A percentile compares a stretch with the other conserved stretches of the same genome.
phyloP scores from a whole-genome alignment of 352 stramenopile species.

The Phytophthora meadii region DNA sequence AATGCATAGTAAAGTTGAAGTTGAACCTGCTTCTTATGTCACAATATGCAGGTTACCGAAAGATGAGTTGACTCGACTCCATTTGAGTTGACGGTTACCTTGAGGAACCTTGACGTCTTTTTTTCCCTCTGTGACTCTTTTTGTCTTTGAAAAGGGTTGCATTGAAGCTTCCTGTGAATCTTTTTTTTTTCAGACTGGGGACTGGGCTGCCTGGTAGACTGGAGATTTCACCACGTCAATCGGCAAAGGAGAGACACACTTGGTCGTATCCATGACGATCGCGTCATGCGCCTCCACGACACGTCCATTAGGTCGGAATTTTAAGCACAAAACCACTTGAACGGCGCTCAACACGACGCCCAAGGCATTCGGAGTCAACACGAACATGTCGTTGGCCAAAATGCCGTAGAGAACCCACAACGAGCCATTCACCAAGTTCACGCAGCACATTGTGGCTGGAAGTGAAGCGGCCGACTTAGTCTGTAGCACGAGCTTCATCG shows the following conservation, averaged over 20 bases:
- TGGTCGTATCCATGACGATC: constrained; percentile 4
- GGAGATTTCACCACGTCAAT: constrained; percentile 19
- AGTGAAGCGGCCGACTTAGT: constrained; percentile 40
- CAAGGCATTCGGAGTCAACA: constrained; percentile 40
- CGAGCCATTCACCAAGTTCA: constrained; percentile 35
- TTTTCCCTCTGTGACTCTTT: not conserved
- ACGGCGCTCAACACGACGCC: constrained; percentile 35
- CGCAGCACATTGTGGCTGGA: constrained; percentile 35
- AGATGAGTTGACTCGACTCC: too few species aligned
- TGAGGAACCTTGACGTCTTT: constrained; percentile 1
- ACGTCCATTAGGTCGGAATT: constrained; percentile 30
- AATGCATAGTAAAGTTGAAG: too few species aligned
- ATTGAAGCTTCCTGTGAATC: not conserved
- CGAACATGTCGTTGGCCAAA: constrained; percentile 40
- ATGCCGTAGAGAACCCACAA: constrained; percentile 36
- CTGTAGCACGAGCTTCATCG: constrained; percentile 38
- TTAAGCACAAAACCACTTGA: constrained; percentile 47
- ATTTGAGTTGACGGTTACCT: too few species aligned
- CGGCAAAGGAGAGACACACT: constrained; percentile 19
- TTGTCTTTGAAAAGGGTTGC: too few species aligned
- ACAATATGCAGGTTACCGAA: too few species aligned
- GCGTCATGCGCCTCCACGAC: constrained; percentile 2
- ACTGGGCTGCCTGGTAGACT: constrained; percentile 23
- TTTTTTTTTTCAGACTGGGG: constrained; percentile 22
- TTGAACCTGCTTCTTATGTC: too few species aligned